phyloP scores from a whole-genome alignment of 2,329 filamentous ascomycete genomes.

The Grosmannia serpens region DNA sequence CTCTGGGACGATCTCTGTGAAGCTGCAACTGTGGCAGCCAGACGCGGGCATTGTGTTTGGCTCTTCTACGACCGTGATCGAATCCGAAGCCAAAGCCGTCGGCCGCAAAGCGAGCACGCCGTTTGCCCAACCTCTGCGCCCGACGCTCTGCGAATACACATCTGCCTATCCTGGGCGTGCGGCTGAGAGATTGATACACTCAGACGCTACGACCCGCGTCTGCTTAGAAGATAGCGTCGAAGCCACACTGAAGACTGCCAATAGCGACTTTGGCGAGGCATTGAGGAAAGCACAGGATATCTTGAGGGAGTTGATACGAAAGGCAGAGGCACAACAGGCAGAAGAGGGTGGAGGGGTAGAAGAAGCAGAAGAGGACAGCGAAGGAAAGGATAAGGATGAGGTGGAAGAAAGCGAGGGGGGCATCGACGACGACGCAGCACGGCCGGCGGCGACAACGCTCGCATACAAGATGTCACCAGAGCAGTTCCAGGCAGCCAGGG shows the following conservation, averaged over 20 bases:
- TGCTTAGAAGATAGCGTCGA: background rate
- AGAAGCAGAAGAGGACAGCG: background rate
- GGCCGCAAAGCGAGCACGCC: background rate
- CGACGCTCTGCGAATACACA: background rate
- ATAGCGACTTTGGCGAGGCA: background rate
- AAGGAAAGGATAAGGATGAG: background rate
- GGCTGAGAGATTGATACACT: background rate
- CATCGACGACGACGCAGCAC: slow-evolving; percentile 3
- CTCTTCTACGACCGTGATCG: background rate
- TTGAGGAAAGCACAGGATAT: background rate
- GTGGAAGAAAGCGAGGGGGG: background rate
- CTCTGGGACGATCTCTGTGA: background rate
- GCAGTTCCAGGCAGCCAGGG: slow-evolving; percentile 35
- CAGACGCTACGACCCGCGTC: background rate
- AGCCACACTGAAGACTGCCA: background rate
- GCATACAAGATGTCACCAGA: slow-evolving; percentile 35
- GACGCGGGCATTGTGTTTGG: slow-evolving; percentile 26
- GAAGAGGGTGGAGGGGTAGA: background rate
- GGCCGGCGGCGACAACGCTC: slow-evolving; percentile 26
- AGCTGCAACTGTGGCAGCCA: slow-evolving; percentile 23
- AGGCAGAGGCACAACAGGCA: background rate
- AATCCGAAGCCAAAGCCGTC: background rate
- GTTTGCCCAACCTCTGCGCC: background rate
- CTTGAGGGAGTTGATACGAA: too few species aligned
- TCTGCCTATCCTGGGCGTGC: background rate